A percentile compares a stretch with the other conserved stretches of the same genome.
Evolutionary conservation across 2,329 filamentous ascomycete genomes (phyloP).

Genomic region (Aspergillus sergii): DNA sequence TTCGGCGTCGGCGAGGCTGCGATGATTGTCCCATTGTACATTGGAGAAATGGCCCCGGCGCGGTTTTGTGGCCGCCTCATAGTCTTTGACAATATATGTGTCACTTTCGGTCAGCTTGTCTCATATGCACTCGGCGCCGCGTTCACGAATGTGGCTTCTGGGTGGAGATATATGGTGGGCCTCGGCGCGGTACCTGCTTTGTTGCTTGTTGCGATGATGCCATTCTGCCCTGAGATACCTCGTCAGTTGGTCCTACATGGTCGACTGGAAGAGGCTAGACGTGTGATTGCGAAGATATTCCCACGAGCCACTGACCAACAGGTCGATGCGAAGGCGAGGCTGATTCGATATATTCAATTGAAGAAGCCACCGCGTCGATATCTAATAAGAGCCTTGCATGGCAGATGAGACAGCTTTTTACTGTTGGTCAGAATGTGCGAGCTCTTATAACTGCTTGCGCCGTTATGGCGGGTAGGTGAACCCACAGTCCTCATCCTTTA

Average conservation of each 20-base stretch:
- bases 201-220: constrained; percentile 46
- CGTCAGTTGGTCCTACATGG: constrained; percentile 50
- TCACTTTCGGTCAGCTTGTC: constrained; percentile 48
- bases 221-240: constrained; percentile 53
- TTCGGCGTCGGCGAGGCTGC: constrained; percentile 53
- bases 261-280: constrained; percentile 43
- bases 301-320: constrained; percentile 40
- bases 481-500: constrained; percentile 46
- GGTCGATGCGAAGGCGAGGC: constrained; percentile 48
- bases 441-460: constrained; percentile 50
- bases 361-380: constrained; percentile 33
- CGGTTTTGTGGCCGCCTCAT: constrained; percentile 48
- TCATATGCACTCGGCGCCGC: constrained; percentile 47
- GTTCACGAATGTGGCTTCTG: constrained; percentile 44
- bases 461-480: constrained; percentile 48
- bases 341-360: constrained; percentile 42
- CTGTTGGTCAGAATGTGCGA: constrained; percentile 47
- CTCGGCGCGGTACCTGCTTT: constrained; percentile 52
- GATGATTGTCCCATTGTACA: constrained; percentile 53
- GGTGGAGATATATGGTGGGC: constrained; percentile 56
- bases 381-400: constrained; percentile 44
- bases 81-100: constrained; percentile 50
- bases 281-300: constrained; percentile 33
- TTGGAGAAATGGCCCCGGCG: constrained; percentile 54
- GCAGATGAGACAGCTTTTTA: constrained; percentile 51